Evolutionary conservation across 2,329 filamentous ascomycete species (phyloP), one percentile per base, ranked within the genome.

Genomic region (Alternaria consortialis): DNA sequence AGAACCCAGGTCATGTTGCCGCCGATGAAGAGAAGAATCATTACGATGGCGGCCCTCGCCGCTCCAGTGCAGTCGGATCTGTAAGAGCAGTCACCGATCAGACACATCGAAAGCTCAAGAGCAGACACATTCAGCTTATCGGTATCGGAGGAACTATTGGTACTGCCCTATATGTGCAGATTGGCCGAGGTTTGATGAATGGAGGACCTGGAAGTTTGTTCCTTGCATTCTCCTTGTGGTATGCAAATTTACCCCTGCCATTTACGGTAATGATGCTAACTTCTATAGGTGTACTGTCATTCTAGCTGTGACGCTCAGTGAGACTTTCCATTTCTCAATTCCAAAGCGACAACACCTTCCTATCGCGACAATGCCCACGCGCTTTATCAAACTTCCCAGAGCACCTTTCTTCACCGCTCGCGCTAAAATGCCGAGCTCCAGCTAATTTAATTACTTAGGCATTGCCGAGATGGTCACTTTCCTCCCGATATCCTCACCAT

Each of bases 381-480:
- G 29, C 58, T 54, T 62, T 44, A 44, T 40, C 39, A 4, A 39
- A 53, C 9, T 43, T 53, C 66, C 70, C 66, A 66, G 58, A 58
- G 59, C 59, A 60, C 51, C 55, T 57, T 29, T n/a, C 7, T 13
- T 17, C 20, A 17, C 31, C 20, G 31, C 29, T 29, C 15, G 17
- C 51, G 23, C 52, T 40, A 39, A 23, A 54, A 65, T 56, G 43
- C 53, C 40, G 56, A 61, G 50, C 17, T 39, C 37, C 55, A 56
- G 66, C 72, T 73, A 70, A 76, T 62, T 34, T 12, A 31, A 27
- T 44, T 20, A 31, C 36, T 13, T 64, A 80, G 77, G 80, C 73
- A 87, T 91, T 80, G 88, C 89, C 12, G 91, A 93, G 75, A 92
- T 93, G 90, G 90, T 91, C 7, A 91, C 89, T 0, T 92, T 90